A percentile compares a stretch with the other conserved stretches of the same genome.
These are phyloP conservation scores for Tremella yokohamensis DNA, from an alignment of 768 basidiomycete species.

Conservation along the genomic window DNA sequence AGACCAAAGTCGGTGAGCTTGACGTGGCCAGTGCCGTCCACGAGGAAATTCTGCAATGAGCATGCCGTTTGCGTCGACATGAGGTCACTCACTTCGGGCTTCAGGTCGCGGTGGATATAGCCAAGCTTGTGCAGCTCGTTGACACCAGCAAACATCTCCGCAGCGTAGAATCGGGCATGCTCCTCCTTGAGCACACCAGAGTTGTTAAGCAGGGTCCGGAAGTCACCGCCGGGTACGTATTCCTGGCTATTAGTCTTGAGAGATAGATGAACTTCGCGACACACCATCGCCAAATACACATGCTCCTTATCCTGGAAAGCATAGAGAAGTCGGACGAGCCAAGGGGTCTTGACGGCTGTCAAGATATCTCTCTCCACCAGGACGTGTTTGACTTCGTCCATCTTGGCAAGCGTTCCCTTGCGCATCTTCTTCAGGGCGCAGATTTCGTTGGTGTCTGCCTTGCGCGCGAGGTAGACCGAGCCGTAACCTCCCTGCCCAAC, in stretches of 20 bases:
- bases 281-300: constrained; percentile 89
- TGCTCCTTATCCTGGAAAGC: constrained; percentile 90
- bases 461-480: constrained; percentile 91
- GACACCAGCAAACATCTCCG: constrained; percentile 94
- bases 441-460: constrained; percentile 91
- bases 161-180: constrained; percentile 92
- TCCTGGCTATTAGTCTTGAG: constrained; percentile 55
- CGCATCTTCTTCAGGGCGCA: constrained; percentile 97
- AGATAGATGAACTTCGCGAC: constrained; percentile 10
- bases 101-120: constrained; percentile 96
- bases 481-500: constrained; percentile 99
- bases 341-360: constrained; percentile 94
- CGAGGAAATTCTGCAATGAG: constrained; percentile 77
- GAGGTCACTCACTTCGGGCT: constrained; percentile 70
- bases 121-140: constrained; percentile 94
- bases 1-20: constrained; percentile 90
- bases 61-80: not conserved
- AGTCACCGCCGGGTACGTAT: constrained; percentile 97
- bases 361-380: constrained; percentile 96
- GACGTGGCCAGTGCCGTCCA: constrained; percentile 92
- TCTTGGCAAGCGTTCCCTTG: constrained; percentile 90
- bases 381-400: constrained; percentile 99
- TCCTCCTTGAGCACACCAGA: constrained; percentile 97
- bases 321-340: constrained; percentile 90
- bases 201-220: constrained; percentile 94